A percentile compares a stretch with the other conserved stretches of the same genome.
Conservation (phyloP, 345 rosid genomes). For the Corchorus olitorius region DNA sequence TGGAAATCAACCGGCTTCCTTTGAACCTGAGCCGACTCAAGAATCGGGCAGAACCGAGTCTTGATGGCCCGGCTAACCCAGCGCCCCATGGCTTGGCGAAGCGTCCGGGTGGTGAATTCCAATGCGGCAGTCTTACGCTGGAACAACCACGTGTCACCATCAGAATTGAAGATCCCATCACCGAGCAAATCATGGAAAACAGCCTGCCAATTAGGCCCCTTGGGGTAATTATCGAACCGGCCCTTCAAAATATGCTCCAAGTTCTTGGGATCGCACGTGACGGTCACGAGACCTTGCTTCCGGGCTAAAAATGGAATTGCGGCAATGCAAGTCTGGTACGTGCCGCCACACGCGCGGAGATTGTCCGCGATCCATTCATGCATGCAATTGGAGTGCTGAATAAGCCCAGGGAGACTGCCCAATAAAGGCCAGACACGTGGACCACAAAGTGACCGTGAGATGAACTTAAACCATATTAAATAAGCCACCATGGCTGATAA, state of each 20-base stretch:
- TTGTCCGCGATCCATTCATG: conserved; percentile 84
- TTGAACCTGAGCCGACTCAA: conserved; percentile 47
- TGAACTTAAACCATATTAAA: conserved; percentile 53
- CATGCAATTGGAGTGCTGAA: conserved; percentile 53
- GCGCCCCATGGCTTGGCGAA: conserved; percentile 80
- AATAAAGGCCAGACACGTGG: conserved; percentile 81
- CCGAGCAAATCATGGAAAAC: conserved; percentile 76
- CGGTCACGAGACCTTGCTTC: conserved; percentile 77
- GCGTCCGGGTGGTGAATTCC: conserved; percentile 74
- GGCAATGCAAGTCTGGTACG: conserved; percentile 72
- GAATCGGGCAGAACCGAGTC: conserved; percentile 61
- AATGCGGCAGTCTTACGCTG: conserved; percentile 90
- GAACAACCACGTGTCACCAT: conserved; percentile 77
- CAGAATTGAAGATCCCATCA: conserved; percentile 73
- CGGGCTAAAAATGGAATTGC: conserved; percentile 56
- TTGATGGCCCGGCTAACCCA: conserved; percentile 78
- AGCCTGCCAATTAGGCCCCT: conserved; percentile 81
- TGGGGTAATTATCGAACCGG: conserved; percentile 75
- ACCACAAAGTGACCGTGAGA: conserved; percentile 42
- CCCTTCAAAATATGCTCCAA: conserved; percentile 69
- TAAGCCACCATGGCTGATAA: conserved; percentile 46
- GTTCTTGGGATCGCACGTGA: conserved; percentile 77
- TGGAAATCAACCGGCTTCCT: conserved; percentile 65
- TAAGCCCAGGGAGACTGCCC: conserved; percentile 76
- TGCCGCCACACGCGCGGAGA: conserved; percentile 66